A percentile compares a stretch with the other conserved stretches of the same genome.
Evolutionary conservation across 257 asterid species (phyloP).

Genomic region (Striga asiatica): DNA sequence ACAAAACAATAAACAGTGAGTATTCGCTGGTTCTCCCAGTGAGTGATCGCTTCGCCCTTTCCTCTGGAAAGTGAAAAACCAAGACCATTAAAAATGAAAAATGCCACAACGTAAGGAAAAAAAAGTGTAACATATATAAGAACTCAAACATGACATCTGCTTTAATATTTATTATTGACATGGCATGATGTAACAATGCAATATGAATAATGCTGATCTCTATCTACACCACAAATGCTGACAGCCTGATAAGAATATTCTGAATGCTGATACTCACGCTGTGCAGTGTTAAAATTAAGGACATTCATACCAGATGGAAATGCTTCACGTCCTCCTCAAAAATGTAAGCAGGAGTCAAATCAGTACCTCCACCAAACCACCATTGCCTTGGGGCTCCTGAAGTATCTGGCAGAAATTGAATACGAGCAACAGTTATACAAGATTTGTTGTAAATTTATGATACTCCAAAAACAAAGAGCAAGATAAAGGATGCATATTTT

Average conservation of each 20-base stretch:
- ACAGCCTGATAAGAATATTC: not conserved
- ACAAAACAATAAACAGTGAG: slow-evolving; percentile 8
- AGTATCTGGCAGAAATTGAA: slow-evolving; percentile 47
- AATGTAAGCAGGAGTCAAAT: slow-evolving; percentile 91
- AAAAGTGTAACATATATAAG: not conserved
- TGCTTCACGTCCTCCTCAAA: slow-evolving; percentile 95
- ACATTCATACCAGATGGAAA: slow-evolving; percentile 66
- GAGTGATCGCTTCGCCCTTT: not conserved
- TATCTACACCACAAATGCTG: slow-evolving; percentile 1
- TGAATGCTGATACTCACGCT: slow-evolving; percentile 5
- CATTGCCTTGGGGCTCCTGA: slow-evolving; percentile 94
- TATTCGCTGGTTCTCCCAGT: not conserved
- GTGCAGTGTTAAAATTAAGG: slow-evolving; percentile 12
- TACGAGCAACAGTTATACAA: slow-evolving; percentile 12
- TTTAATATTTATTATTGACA: not conserved
- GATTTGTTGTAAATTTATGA: not conserved
- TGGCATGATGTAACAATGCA: not conserved
- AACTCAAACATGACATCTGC: not conserved
- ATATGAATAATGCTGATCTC: not conserved
- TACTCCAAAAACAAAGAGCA: slow-evolving; percentile 10
- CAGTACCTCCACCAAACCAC: slow-evolving; percentile 99
- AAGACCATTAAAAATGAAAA: no score
- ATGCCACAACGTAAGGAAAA: not conserved
- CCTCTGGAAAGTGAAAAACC: not conserved
- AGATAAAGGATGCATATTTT: not conserved